A percentile compares a stretch with the other conserved stretches of the same genome.
Conservation (phyloP, 202 grass and related monocot species). For the Dendrocalamus latiflorus region DNA sequence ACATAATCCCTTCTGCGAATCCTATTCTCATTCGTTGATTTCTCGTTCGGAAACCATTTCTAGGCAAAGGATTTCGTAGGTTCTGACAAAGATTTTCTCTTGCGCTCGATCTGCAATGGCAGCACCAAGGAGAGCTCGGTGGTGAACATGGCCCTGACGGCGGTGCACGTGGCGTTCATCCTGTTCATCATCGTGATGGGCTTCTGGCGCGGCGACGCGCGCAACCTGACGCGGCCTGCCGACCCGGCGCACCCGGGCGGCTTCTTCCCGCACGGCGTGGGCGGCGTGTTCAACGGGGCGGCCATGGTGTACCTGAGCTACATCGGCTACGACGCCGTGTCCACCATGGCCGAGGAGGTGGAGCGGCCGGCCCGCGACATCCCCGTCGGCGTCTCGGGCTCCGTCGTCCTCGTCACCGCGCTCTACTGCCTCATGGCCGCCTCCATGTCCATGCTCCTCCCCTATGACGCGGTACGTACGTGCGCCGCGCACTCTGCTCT, state of each 20-base stretch:
- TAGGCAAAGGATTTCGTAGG: not conserved
- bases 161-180: constrained; percentile 78
- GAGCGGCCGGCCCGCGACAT: constrained; percentile 61
- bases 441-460: constrained; percentile 92
- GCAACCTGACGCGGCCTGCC: constrained; percentile 61
- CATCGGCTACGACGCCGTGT: constrained; percentile 97
- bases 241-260: constrained; percentile 50
- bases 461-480: constrained; percentile 68
- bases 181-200: constrained; percentile 82
- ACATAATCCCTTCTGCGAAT: too few relatives aligned
- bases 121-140: constrained; percentile 95
- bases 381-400: constrained; percentile 80
- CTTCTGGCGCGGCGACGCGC: constrained; percentile 56
- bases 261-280: constrained; percentile 68
- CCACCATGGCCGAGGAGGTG: constrained; percentile 98
- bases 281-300: constrained; percentile 79
- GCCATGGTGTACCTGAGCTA: constrained; percentile 95
- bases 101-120: not conserved
- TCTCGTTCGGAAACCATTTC: not conserved
- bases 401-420: constrained; percentile 65
- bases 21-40: not conserved
- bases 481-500: not conserved
- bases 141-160: constrained; percentile 85
- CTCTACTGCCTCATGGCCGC: constrained; percentile 98
- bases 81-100: not conserved